phyloP scores from a whole-genome alignment of 2,329 filamentous ascomycete species.

The Tolypocladium paradoxum region DNA sequence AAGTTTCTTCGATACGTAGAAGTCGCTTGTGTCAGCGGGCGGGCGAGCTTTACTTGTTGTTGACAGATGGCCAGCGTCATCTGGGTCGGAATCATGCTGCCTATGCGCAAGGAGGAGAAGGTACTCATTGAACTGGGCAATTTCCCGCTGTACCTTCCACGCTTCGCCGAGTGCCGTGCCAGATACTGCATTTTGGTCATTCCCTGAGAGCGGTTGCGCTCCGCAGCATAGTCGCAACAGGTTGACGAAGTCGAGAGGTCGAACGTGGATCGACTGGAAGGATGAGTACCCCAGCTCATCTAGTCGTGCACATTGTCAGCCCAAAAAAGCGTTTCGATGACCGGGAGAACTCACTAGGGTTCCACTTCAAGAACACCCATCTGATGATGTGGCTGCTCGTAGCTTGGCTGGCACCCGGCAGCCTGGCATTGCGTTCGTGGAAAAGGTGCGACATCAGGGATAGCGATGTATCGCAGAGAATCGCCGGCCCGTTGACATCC shows the following conservation, averaged over 20 bases:
- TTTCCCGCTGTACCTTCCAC: slow-evolving; percentile 32
- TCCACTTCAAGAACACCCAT: slow-evolving; percentile 79
- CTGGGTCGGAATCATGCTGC: not conserved
- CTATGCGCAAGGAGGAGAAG: slow-evolving; percentile 38
- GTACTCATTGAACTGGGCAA: slow-evolving; percentile 38
- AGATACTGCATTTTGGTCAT: slow-evolving; percentile 24
- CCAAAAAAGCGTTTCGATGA: not conserved
- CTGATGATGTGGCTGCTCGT: slow-evolving; percentile 63
- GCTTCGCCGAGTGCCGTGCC: slow-evolving; percentile 38
- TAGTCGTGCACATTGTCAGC: slow-evolving; percentile 16
- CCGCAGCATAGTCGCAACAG: slow-evolving; percentile 63
- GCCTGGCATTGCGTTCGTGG: slow-evolving; percentile 52
- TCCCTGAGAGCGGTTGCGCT: slow-evolving; percentile 19
- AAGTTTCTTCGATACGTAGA: slow-evolving; percentile 35
- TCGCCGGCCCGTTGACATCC: slow-evolving; percentile 70
- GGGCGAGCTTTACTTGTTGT: slow-evolving; percentile 6
- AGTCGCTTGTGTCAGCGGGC: slow-evolving; percentile 19
- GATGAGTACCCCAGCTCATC: slow-evolving; percentile 59
- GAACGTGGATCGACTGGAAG: slow-evolving; percentile 51
- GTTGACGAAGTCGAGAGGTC: slow-evolving; percentile 54
- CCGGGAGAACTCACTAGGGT: slow-evolving; percentile 49
- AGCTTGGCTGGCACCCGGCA: slow-evolving; percentile 55
- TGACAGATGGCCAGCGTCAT: slow-evolving; percentile 1
- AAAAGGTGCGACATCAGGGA: slow-evolving; percentile 62
- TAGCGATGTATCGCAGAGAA: slow-evolving; percentile 70